Base-by-base conservation (phyloP, 768 basidiomycete species). In the Termitomyces sp. region DNA sequence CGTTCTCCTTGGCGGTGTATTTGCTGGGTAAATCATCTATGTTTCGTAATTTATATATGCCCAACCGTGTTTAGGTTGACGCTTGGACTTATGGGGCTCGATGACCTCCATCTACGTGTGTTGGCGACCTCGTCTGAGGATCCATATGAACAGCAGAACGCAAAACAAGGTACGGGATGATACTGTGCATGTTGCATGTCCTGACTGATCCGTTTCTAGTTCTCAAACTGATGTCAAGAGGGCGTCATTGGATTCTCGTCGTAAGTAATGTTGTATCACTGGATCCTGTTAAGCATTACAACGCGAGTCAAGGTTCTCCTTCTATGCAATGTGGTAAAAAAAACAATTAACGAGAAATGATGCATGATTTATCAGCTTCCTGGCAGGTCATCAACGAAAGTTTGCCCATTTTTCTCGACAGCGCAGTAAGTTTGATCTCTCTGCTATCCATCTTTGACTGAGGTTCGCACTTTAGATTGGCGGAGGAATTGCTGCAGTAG, bases 211-310 rank as follows among this genome's bases (percentile, higher is more conserved):
- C 9, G 7, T n/a, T 1, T 24, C 1, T 55, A 86, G 85, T 86
- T 20, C 71, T 86, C 35, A 67, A 66, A 10, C 68, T 86, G 16
- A 79, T 87, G 79, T 70, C 75, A 38, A 81, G 76, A 61, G 89
- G 91, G 0, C 81, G 92, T 3, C 92, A 94, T 70, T 94, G 96
- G 96, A 93, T 98, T 13, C 81, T 98, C 9, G 95, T 97, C 52
- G 94, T 93, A 66, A 53, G 78, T 72, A 55, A 36, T 32, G 20
- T 32, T 22, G 26, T 48, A 48, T 16, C 26, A n/a, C 28, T 38
- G n/a, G n/a, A 20, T 22, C 13, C 35, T 24, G 22, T 18, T 11
- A 30, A 26, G 32, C 30, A 9, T 45, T 30, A 50, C 26, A 30
- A 35, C 16, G 26, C 45, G 26, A 30, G 7, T 33, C 8, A 46